Evolutionary conservation across 2,329 filamentous ascomycete genomes (phyloP), one percentile per base, ranked within the genome.

Genomic region (Diaporthe sp.): DNA sequence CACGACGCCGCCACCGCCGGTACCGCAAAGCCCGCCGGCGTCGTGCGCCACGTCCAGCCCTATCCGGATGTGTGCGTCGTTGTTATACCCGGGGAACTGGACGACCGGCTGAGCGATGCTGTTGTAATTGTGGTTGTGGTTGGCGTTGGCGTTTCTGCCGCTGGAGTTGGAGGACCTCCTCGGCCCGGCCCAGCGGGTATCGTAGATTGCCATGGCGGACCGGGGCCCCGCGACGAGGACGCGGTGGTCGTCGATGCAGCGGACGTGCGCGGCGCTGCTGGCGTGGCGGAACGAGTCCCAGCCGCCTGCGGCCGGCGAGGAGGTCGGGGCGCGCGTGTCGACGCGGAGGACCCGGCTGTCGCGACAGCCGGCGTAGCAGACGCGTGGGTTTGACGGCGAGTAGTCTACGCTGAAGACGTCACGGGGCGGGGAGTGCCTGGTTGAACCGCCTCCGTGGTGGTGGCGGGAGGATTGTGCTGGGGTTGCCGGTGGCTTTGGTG

Each of bases 161-260:
- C 47, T 25, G 47, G 47, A 12, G n/a, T 19, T n/a, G 9, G 37
- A 9, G n/a, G 10, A 32, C 47, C 17, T 68, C n/a, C 32, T 27
- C 17, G 47, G 44, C 12, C 22, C n/a, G 35, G 53, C 39, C 71
- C 74, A 72, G 1, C 91, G 89, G 42, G 89, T 75, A 76, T 93
- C 91, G 77, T 91, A 92, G 7, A 92, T 81, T 1, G 84, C 83
- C 82, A 92, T 88, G 70, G 78, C 83, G 78, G 84, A 85, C 42
- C 81, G 78, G 2, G 90, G 81, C 1, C 90, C 89, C 0, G 89
- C 86, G 4, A 88, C 87, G 2, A 92, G 81, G 27, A 92, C 81
- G 58, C 88, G 86, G 77, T 90, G 81, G 10, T 81, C 80, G 65
- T 86, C 85, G 2, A 91, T 77, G 70, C 86, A 85, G 44, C 84